A percentile compares a stretch with the other conserved stretches of the same genome.
These are phyloP conservation scores for Microbotryum lychnidis-dioicae DNA, from an alignment of 1,284 basidiomycete genomes.

Conservation along the genomic window DNA sequence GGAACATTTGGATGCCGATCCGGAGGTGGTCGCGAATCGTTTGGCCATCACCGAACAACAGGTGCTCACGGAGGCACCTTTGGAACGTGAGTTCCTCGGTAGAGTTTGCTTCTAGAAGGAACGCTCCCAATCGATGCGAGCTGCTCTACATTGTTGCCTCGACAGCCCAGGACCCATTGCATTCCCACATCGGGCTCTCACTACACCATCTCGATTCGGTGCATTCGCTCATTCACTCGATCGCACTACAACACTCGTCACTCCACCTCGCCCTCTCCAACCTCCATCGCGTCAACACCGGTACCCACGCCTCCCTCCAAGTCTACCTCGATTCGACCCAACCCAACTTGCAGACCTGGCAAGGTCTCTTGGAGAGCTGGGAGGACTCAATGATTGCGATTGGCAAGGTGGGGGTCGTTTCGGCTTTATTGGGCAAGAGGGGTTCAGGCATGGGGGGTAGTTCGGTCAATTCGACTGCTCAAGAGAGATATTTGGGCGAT, in stretches of 20 bases:
- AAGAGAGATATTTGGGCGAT: conserved; percentile 30
- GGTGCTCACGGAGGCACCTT: conserved; percentile 23
- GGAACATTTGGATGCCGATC: conserved; percentile 29
- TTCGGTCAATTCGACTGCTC: conserved; percentile 2
- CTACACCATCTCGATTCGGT: conserved; percentile 31
- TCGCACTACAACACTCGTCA: conserved; percentile 24
- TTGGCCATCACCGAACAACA: conserved; percentile 20
- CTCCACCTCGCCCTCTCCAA: conserved; percentile 27
- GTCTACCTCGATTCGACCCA: conserved; percentile 14
- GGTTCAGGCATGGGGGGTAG: not conserved
- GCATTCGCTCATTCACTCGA: conserved; percentile 25
- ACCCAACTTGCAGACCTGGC: conserved; percentile 11
- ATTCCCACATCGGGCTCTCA: conserved; percentile 31
- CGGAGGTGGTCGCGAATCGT: conserved; percentile 16
- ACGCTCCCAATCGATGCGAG: too few relatives aligned
- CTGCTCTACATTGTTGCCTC: not conserved
- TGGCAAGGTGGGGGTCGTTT: conserved; percentile 20
- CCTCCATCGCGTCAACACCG: conserved; percentile 25
- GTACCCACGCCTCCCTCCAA: conserved; percentile 12
- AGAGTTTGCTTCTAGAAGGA: too few relatives aligned
- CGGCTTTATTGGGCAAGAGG: conserved; percentile 10
- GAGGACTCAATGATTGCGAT: conserved; percentile 26
- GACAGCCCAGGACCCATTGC: conserved; percentile 27
- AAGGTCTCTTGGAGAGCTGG: conserved; percentile 14
- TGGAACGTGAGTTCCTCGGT: conserved; percentile 15